Evolutionary conservation across 441 rosid genomes (phyloP).

Genomic region (Gossypium gossypioides): DNA sequence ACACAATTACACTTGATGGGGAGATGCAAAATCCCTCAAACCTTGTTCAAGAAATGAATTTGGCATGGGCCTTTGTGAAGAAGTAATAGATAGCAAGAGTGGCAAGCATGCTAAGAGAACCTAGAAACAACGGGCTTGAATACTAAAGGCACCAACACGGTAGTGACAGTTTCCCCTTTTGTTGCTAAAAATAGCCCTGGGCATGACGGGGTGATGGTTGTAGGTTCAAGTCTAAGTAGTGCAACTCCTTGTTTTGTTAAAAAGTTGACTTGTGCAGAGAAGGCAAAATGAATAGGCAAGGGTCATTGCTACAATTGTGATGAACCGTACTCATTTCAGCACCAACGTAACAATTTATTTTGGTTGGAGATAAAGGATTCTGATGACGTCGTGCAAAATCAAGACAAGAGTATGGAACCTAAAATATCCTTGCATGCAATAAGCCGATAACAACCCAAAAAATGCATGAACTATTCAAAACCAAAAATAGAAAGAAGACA

Average conservation of each 20-base stretch:
- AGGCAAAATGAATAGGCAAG: neutral
- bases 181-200: neutral
- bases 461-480: neutral
- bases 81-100: neutral
- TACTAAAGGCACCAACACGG: neutral
- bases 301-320: neutral
- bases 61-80: neutral
- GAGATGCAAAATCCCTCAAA: neutral
- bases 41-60: neutral
- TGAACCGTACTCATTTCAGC: neutral
- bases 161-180: neutral
- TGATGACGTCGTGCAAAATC: neutral
- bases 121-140: neutral
- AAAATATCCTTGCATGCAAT: neutral
- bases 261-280: neutral
- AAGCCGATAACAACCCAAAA: neutral
- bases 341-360: neutral
- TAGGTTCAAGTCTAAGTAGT: neutral
- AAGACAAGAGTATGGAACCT: neutral
- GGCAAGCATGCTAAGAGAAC: neutral
- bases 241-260: neutral
- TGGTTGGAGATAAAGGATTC: neutral
- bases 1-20: neutral
- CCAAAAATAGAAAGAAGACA: neutral
- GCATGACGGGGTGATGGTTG: neutral